Conservation (phyloP, 768 basidiomycete species). For the Filobasidium floriforme region DNA sequence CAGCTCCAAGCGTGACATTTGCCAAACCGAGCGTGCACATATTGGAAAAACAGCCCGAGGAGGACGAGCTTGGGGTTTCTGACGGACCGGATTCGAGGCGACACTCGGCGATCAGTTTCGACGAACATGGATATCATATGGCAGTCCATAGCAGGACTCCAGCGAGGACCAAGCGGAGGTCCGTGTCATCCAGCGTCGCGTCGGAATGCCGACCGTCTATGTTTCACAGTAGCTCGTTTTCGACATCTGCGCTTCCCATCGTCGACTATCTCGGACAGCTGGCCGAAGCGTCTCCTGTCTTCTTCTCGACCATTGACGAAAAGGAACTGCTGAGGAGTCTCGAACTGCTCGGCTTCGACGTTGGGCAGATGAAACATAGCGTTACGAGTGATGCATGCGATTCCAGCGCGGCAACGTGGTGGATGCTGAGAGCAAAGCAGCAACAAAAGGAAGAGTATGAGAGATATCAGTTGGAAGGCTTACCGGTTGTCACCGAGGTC, state of each 20-base stretch:
- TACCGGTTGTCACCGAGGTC: conserved; percentile 25
- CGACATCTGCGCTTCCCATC: conserved; percentile 41
- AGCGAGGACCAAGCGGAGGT: conserved; percentile 88
- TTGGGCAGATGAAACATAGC: conserved; percentile 88
- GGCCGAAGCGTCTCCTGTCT: conserved; percentile 52
- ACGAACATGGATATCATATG: conserved; percentile 50
- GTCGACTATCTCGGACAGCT: conserved; percentile 50
- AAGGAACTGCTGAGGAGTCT: conserved; percentile 69
- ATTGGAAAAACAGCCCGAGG: conserved; percentile 36
- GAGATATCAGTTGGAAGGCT: conserved; percentile 24
- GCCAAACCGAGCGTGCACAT: conserved; percentile 22
- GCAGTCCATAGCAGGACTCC: conserved; percentile 63
- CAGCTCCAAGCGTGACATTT: background rate
- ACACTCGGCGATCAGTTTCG: conserved; percentile 22
- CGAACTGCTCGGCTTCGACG: conserved; percentile 75
- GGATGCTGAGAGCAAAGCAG: conserved; percentile 63
- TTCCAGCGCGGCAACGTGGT: conserved; percentile 83
- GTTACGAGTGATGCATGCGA: conserved; percentile 90
- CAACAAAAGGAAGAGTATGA: conserved; percentile 28
- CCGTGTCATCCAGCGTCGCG: conserved; percentile 72
- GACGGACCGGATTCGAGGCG: conserved; percentile 21
- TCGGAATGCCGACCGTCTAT: conserved; percentile 36
- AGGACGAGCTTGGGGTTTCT: conserved; percentile 28
- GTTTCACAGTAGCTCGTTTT: conserved; percentile 50
- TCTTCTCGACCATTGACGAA: conserved; percentile 80